A percentile compares a stretch with the other conserved stretches of the same genome.
phyloP scores from a whole-genome alignment of 2,329 filamentous ascomycete species.

The Ophiostoma australiae region DNA sequence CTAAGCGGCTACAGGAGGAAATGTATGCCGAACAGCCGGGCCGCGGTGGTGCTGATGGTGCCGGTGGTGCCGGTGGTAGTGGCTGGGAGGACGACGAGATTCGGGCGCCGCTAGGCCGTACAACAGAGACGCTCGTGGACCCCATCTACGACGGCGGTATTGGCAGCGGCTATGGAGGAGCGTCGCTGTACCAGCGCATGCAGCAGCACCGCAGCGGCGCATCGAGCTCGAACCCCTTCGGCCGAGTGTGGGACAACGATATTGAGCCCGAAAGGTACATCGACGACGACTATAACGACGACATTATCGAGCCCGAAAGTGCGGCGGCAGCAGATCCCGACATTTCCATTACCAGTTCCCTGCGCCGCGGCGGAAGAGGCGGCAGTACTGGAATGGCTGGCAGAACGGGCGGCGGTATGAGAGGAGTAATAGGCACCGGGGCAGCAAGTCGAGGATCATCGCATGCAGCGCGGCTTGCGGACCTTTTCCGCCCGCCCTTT shows the following conservation, averaged over 20 bases:
- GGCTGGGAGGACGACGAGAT: constrained; percentile 49
- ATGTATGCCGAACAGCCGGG: constrained; percentile 54
- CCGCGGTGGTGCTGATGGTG: not conserved
- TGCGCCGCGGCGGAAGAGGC: not conserved
- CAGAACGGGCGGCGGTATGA: not conserved
- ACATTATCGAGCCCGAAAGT: not conserved
- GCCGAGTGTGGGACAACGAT: constrained; percentile 39
- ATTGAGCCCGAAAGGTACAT: constrained; percentile 15
- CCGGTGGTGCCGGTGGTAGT: not conserved
- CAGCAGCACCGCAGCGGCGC: constrained; percentile 36
- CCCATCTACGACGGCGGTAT: constrained; percentile 49
- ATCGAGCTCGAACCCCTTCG: constrained; percentile 36
- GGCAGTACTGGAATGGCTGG: constrained; percentile 13
- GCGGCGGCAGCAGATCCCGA: not conserved
- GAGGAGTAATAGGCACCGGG: not conserved
- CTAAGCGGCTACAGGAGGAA: constrained; percentile 84
- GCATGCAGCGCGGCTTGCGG: constrained; percentile 59
- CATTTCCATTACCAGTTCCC: not conserved
- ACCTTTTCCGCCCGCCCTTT: constrained; percentile 88
- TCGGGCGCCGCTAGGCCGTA: constrained; percentile 83
- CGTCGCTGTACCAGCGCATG: constrained; percentile 50
- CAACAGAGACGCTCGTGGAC: constrained; percentile 84
- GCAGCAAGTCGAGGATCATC: not conserved
- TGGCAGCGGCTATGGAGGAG: constrained; percentile 50
- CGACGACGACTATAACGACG: constrained; percentile 21